These are phyloP conservation scores for Paramecium sonneborni DNA, from an alignment of 73 alveolate genomes.

Conservation along the genomic window DNA sequence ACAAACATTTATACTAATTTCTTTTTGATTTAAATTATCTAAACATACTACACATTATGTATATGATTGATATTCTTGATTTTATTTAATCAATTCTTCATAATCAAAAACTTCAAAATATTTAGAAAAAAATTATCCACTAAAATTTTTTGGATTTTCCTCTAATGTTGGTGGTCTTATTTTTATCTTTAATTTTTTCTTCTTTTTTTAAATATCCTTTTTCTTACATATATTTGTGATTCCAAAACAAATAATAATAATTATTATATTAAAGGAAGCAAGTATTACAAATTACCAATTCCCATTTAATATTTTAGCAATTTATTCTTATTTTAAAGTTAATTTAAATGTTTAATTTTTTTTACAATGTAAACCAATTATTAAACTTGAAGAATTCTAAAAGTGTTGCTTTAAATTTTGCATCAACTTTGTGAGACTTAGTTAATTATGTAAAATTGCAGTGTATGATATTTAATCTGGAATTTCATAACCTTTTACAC, in stretches of 20 bases:
- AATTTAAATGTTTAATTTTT: neutral
- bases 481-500: neutral
- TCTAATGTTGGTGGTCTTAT: neutral
- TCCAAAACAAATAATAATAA: neutral
- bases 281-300: neutral
- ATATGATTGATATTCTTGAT: neutral
- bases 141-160: neutral
- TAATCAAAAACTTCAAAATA: neutral
- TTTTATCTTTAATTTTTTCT: neutral
- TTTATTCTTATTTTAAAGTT: neutral
- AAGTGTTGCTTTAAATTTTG: neutral
- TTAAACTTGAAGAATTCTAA: neutral
- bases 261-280: neutral
- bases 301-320: neutral
- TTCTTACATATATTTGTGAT: conserved; percentile 5
- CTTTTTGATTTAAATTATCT: conserved; percentile 3
- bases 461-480: conserved; percentile 13
- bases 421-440: neutral
- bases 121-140: neutral
- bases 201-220: neutral
- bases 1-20: conserved; percentile 39
- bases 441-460: neutral
- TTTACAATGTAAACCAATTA: neutral
- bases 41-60: conserved; percentile 25
- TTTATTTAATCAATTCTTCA: neutral